Percentiles rank a stretch among this genome's conserved stretches.
phyloP scores from a whole-genome alignment of 2,329 filamentous ascomycete genomes.

The Pestalotiopsis fici region DNA sequence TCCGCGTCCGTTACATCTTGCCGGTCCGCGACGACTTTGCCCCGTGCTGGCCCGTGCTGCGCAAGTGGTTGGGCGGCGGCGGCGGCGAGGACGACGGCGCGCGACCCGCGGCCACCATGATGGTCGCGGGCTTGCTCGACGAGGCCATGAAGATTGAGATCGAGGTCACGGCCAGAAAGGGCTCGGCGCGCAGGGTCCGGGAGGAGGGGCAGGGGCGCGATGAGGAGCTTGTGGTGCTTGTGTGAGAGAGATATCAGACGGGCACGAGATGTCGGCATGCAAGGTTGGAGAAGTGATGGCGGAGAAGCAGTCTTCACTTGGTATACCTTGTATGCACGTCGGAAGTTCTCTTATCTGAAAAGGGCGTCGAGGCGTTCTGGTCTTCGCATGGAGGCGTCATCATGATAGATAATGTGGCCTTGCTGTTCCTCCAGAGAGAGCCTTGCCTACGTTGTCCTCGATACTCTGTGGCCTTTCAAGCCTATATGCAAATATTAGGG shows the following conservation, averaged over 20 bases:
- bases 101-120: constrained; percentile 56
- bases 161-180: constrained; percentile 22
- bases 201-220: background rate
- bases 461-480: too few relatives aligned
- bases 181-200: background rate
- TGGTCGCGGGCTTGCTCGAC: constrained; percentile 51
- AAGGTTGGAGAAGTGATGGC: too few relatives aligned
- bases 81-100: constrained; percentile 25
- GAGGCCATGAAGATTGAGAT: constrained; percentile 41
- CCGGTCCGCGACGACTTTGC: constrained; percentile 48
- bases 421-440: too few relatives aligned
- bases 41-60: constrained; percentile 49
- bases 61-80: constrained; percentile 44
- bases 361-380: background rate
- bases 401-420: too few relatives aligned
- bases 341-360: too few relatives aligned
- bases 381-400: too few relatives aligned
- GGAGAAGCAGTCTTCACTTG: too few relatives aligned
- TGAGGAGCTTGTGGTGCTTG: background rate
- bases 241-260: background rate
- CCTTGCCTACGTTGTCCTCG: too few relatives aligned
- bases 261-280: too few relatives aligned
- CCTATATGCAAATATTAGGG: too few relatives aligned
- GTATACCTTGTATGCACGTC: too few relatives aligned
- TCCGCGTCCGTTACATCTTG: constrained; percentile 54